Evolutionary conservation across 2,329 filamentous ascomycete genomes (phyloP), one percentile per base, ranked within the genome.

Genomic region (Pseudogymnoascus sp.): DNA sequence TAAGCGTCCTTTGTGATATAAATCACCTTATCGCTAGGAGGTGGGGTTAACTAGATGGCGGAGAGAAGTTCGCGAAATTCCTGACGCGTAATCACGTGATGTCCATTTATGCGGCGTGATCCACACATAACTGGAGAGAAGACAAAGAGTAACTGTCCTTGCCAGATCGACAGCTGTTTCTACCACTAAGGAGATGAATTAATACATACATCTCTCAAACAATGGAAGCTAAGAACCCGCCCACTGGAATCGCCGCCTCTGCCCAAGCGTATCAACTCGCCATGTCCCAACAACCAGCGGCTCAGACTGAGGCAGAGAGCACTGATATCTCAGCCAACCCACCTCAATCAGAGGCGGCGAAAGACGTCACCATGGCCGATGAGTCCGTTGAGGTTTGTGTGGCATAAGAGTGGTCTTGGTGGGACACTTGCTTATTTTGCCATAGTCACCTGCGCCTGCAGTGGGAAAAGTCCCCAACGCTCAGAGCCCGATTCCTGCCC

Each of bases 401-500:
- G n/a, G 16, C 28, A 33, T 21, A 35, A 55, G 49, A 33, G 28
- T 55, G 11, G 28, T 4, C 2, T 33, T 35, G n/a, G 16, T 35
- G 45, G 4, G 16, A 35, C 8, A 16, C 11, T 35, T 55, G 7
- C 49, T 55, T 18, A 21, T 61, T 14, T 62, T 61, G 5, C 45
- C 25, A 43, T 40, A 70, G 67, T 70, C 67, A 41, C 70, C 69
- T 18, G 67, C 69, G 61, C 64, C 68, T 16, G 59, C 63, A 25
- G 49, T 65, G 4, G 66, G 66, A 45, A 62, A 62, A 40, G 59
- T 60, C 49, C 66, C 67, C 23, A 71, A 68, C 65, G 69, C 68
- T 18, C 66, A 67, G 23, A 70, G 65, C 38, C 68, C 70, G n/a
- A 62, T 64, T 28, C 69, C 71, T 61, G 63, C 65, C 18, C 75